Evolutionary conservation across 345 rosid species (phyloP).

Genomic region (Alliaria petiolata): DNA sequence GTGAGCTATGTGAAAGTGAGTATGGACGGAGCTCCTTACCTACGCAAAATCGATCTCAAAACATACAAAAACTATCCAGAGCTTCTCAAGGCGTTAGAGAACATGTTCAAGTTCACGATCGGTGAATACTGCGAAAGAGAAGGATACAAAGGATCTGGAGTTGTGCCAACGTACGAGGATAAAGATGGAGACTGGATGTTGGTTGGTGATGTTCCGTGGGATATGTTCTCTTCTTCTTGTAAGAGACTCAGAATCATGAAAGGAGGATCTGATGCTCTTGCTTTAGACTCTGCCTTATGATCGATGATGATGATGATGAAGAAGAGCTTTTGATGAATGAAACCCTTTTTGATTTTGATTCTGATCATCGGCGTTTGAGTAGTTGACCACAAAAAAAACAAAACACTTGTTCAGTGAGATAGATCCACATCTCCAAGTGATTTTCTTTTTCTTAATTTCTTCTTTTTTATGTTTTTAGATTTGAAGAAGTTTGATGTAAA

Average conservation of each 20-base stretch:
- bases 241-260: constrained; percentile 57
- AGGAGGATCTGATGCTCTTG: constrained; percentile 51
- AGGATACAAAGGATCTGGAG: constrained; percentile 63
- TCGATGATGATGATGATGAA: not conserved
- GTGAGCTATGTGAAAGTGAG: constrained; percentile 58
- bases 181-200: constrained; percentile 86
- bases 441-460: not conserved
- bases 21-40: constrained; percentile 76
- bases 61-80: constrained; percentile 48
- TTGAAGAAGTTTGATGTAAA: constrained; percentile 23
- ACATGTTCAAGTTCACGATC: constrained; percentile 58
- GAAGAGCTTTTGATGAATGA: constrained; percentile 10
- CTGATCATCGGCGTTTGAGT: constrained; percentile 11
- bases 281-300: constrained; percentile 23
- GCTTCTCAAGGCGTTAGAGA: constrained; percentile 55
- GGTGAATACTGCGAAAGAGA: constrained; percentile 48
- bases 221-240: constrained; percentile 56
- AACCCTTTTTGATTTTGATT: constrained; percentile 30
- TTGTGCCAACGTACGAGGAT: constrained; percentile 70
- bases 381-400: constrained; percentile 15
- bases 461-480: not conserved
- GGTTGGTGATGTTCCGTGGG: constrained; percentile 89
- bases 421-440: constrained; percentile 4
- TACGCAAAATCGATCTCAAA: constrained; percentile 67
- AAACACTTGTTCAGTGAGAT: constrained; percentile 14